A percentile compares a stretch with the other conserved stretches of the same genome.
phyloP scores from a whole-genome alignment of 768 basidiomycete species.

The Lactifluus rugatus region DNA sequence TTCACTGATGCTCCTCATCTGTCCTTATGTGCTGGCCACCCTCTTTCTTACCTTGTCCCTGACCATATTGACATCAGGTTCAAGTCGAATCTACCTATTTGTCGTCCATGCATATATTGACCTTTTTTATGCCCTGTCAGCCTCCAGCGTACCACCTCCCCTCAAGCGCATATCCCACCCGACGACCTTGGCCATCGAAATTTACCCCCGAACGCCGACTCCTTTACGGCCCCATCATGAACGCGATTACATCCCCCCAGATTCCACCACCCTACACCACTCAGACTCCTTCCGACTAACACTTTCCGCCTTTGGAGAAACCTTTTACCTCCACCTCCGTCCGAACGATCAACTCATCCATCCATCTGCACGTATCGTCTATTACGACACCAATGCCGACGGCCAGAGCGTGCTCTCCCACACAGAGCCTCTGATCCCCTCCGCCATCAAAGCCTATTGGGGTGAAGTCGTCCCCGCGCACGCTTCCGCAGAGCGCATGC shows the following conservation, averaged over 20 bases:
- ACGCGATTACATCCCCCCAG: conserved; percentile 23
- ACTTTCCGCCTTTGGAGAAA: conserved; percentile 54
- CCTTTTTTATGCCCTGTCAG: neutral
- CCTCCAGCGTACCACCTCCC: conserved; percentile 25
- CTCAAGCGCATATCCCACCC: conserved; percentile 31
- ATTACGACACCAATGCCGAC: conserved; percentile 43
- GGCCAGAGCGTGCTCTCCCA: conserved; percentile 42
- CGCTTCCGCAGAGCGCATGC: conserved; percentile 44
- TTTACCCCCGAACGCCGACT: conserved; percentile 29
- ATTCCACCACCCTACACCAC: conserved; percentile 45
- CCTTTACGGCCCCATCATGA: neutral
- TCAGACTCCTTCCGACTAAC: conserved; percentile 65
- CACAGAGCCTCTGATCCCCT: conserved; percentile 52
- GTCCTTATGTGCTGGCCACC: conserved; percentile 19
- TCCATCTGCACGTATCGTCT: conserved; percentile 63
- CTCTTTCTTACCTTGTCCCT: conserved; percentile 11
- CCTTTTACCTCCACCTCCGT: conserved; percentile 61
- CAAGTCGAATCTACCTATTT: neutral
- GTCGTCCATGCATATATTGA: neutral
- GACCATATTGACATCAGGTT: conserved; percentile 11
- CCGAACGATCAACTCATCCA: conserved; percentile 75
- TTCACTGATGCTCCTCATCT: conserved; percentile 1
- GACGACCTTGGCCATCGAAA: conserved; percentile 32
- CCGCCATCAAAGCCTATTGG: conserved; percentile 57
- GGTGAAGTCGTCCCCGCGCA: conserved; percentile 64